These are phyloP conservation scores for Acanthamoeba lenticulata DNA, from an alignment of 208 protist species.

Conservation along the genomic window DNA sequence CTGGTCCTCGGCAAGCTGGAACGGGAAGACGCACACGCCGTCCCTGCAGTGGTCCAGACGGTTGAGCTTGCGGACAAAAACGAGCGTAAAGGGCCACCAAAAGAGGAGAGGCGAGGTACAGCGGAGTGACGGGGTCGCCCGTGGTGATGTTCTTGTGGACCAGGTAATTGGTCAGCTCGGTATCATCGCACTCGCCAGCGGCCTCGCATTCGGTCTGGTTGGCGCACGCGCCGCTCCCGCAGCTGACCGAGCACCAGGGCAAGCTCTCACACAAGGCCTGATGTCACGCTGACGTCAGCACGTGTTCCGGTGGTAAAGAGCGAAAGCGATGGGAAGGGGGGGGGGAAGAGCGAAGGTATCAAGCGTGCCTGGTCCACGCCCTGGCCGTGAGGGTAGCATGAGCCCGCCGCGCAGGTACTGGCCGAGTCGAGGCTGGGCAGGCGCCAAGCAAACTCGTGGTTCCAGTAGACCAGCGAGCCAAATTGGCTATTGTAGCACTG, in stretches of 20 bases:
- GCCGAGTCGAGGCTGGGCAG: neutral
- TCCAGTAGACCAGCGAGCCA: neutral
- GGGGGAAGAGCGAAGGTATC: neutral
- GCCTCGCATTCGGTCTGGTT: neutral
- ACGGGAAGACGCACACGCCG: neutral
- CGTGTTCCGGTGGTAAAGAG: too few species aligned
- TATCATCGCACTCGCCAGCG: neutral
- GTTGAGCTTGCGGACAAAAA: neutral
- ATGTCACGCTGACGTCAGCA: too few species aligned
- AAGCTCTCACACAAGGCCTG: neutral
- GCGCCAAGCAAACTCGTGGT: conserved; percentile 7
- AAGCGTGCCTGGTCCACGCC: neutral
- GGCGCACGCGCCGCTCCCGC: neutral
- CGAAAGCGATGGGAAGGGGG: neutral
- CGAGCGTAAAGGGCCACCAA: neutral
- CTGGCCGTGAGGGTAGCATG: neutral
- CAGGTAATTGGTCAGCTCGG: neutral
- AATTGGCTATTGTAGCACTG: neutral
- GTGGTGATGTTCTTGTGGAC: neutral
- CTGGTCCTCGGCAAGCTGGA: neutral
- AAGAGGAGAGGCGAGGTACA: too few species aligned
- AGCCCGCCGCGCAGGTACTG: neutral
- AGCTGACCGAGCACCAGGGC: conserved; percentile 4
- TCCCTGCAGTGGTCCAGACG: neutral
- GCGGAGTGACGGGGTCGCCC: neutral